These are phyloP conservation scores for Neopestalotiopsis rosae DNA, from an alignment of 2,329 filamentous ascomycete species.

Conservation along the genomic window DNA sequence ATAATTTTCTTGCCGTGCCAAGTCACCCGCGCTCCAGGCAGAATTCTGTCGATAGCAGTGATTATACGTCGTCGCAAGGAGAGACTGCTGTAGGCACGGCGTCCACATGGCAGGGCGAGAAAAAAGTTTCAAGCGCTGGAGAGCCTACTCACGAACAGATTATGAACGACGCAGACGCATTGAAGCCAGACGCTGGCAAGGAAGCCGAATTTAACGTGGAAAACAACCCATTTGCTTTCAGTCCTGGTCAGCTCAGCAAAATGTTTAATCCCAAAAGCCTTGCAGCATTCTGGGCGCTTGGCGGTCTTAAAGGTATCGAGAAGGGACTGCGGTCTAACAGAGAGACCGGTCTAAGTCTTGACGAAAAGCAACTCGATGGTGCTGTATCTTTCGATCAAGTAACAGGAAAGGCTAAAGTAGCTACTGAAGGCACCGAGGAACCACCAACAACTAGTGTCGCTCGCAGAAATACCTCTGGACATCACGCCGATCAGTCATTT, in stretches of 20 bases:
- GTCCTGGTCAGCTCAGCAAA: conserved; percentile 83
- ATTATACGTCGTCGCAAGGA: conserved; percentile 63
- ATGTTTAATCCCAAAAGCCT: conserved; percentile 89
- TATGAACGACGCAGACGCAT: conserved; percentile 69
- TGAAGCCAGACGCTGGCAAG: conserved; percentile 77
- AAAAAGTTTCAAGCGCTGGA: conserved; percentile 41
- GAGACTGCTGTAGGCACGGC: conserved; percentile 64
- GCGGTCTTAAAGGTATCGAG: conserved; percentile 79
- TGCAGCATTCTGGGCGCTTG: conserved; percentile 79
- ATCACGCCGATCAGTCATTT: conserved; percentile 45
- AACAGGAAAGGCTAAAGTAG: conserved; percentile 45
- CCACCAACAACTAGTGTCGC: conserved; percentile 26
- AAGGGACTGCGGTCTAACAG: conserved; percentile 78
- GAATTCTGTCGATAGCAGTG: conserved; percentile 73
- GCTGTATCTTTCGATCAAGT: conserved; percentile 75
- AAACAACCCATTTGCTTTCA: conserved; percentile 85
- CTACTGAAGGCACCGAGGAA: conserved; percentile 36
- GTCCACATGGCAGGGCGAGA: conserved; percentile 45
- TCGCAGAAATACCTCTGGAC: conserved; percentile 23
- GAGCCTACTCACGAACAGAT: conserved; percentile 57
- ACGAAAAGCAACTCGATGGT: conserved; percentile 72
- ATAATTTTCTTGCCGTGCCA: conserved; percentile 70
- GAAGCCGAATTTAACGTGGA: conserved; percentile 78
- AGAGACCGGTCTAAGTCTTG: conserved; percentile 74
- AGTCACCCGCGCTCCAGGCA: conserved; percentile 65